phyloP scores from a whole-genome alignment of 371 early-diverging fungal genomes.

The Hamiltosporidium tvaerminnensis region DNA sequence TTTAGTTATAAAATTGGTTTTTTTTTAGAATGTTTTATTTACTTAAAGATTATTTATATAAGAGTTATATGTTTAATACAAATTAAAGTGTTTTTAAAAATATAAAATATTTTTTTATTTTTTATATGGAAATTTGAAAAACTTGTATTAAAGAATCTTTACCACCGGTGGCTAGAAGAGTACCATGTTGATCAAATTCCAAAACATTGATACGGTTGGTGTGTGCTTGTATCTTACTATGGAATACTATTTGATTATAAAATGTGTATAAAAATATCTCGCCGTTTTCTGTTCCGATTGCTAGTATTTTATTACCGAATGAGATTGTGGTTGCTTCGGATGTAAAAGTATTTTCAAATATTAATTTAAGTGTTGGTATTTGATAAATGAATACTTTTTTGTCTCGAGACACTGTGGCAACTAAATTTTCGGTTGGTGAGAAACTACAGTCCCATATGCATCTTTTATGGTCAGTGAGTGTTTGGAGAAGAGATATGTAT shows the following conservation, averaged over 20 bases:
- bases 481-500: conserved; percentile 2
- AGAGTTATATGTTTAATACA: too few species aligned
- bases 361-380: conserved; percentile 1
- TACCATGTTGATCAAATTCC: conserved; percentile 16
- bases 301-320: conserved; percentile 16
- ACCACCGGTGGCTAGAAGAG: conserved; percentile 19
- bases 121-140: too few species aligned
- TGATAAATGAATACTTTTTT: conserved; percentile 33
- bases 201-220: conserved; percentile 12
- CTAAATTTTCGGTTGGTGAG: conserved; percentile 12
- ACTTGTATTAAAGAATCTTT: conserved; percentile 27
- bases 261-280: conserved; percentile 1
- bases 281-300: conserved; percentile 29
- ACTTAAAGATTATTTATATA: too few species aligned
- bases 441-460: conserved; percentile 29
- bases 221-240: conserved; percentile 12
- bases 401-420: conserved; percentile 35
- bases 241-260: neutral
- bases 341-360: conserved; percentile 5
- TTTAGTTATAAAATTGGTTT: too few species aligned
- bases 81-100: too few species aligned
- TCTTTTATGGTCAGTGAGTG: conserved; percentile 37
- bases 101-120: too few species aligned
- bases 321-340: conserved; percentile 27
- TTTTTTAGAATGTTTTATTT: too few species aligned